Base-by-base conservation (phyloP, 1,284 basidiomycete species). In the Rhizoctonia solani region DNA sequence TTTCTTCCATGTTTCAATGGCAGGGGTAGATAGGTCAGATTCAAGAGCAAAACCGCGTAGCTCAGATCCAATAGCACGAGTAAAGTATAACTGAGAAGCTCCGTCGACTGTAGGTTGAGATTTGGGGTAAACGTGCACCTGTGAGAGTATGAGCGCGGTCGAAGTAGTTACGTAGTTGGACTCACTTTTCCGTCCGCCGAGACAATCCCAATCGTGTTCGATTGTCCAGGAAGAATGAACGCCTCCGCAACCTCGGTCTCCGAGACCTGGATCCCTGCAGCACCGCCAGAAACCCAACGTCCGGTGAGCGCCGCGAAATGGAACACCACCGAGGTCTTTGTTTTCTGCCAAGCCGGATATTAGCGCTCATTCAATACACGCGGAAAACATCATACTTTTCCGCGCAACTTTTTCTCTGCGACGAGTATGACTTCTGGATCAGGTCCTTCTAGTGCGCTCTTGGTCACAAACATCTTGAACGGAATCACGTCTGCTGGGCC, bases 231-330 rank as follows among this genome's bases (percentile, higher is more conserved):
- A 29, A 89, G 69, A 27, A 86, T 74, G 75, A 83, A 89, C 5
- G 81, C 82, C 55, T 89, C 87, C 1, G 84, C 75, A 34, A 85
- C 73, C 1, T 84, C 81, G 0, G 86, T 87, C 5, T 81, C 75
- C 49, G 90, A 82, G 30, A 85, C 19, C 30, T 65, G 46, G 16
- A 50, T 53, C 13, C 65, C 32, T 32, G 54, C 4, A 19, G 58
- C 37, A 30, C 42, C 68, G 27, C 32, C 16, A n/a, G 54, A 59
- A 63, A 66, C 41, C 42, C 54, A 23, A 32, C 50, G 19, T 3
- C 93, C 93, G 0, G 89, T 93, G 47, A 91, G 76, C 0, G 90
- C 89, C 71, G 94, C 83, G 58, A 95, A 78, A 71, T 92, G 89
- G 80, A 88, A 94, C 13, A 88, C 74, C 1, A 93, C 85, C 0